These are phyloP conservation scores for Ganoderma resinaceum DNA, from an alignment of 1,284 basidiomycete species.

Conservation along the genomic window DNA sequence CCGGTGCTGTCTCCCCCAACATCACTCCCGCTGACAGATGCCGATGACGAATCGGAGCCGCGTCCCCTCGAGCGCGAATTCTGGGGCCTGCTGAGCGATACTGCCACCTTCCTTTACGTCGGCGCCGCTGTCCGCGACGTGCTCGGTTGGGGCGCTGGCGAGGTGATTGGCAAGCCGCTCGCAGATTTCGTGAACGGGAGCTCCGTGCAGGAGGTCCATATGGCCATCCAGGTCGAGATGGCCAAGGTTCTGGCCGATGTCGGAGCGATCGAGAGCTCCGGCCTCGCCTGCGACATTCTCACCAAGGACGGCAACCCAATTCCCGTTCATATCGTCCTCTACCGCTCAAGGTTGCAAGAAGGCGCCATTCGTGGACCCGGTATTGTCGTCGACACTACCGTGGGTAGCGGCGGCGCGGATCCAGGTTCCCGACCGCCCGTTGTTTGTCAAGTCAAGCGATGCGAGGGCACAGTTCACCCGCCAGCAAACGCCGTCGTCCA, in stretches of 20 bases:
- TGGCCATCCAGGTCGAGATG: constrained; percentile 35
- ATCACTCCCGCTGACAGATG: constrained; percentile 6
- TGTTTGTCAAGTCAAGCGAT: constrained; percentile 38
- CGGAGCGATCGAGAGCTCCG: constrained; percentile 34
- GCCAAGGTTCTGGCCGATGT: constrained; percentile 28
- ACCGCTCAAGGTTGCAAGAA: constrained; percentile 36
- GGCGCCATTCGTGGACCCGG: neutral
- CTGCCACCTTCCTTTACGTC: constrained; percentile 60
- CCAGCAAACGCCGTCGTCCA: constrained; percentile 36
- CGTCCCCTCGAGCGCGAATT: constrained; percentile 50
- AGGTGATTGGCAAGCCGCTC: constrained; percentile 73
- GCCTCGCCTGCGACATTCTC: constrained; percentile 41
- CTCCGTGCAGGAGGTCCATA: constrained; percentile 25
- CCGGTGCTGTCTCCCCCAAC: constrained; percentile 6
- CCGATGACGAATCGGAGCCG: constrained; percentile 21
- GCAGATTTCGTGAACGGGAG: constrained; percentile 53
- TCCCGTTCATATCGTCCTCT: constrained; percentile 47
- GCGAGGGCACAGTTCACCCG: constrained; percentile 25
- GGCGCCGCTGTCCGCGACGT: constrained; percentile 58
- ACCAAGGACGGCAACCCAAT: constrained; percentile 44
- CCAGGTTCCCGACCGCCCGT: constrained; percentile 24
- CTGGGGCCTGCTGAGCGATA: constrained; percentile 62
- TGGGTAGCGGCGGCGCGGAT: constrained; percentile 15
- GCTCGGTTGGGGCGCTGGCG: constrained; percentile 72
- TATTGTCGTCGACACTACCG: neutral